These are phyloP conservation scores for Euphorbia peplus DNA, from an alignment of 345 rosid species.

Conservation along the genomic window DNA sequence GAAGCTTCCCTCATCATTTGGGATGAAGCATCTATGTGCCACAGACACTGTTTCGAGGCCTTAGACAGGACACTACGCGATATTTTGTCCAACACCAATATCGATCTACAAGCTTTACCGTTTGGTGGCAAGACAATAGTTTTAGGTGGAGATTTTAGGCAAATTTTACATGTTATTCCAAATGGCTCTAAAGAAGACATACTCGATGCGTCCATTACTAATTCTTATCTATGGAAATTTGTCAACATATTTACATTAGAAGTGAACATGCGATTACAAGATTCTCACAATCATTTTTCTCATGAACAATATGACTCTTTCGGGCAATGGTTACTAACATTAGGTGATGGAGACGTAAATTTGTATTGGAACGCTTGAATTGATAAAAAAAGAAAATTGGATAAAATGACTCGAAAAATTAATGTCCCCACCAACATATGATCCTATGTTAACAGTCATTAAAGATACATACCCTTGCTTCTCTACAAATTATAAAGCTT, in stretches of 20 bases:
- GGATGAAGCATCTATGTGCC: conserved; percentile 18
- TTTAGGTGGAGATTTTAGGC: not conserved
- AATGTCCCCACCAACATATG: no score
- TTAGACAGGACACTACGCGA: not conserved
- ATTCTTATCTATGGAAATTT: not conserved
- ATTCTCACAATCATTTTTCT: not conserved
- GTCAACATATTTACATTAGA: not conserved
- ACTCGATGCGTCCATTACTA: not conserved
- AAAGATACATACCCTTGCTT: no score
- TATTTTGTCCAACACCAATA: not conserved
- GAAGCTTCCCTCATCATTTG: not conserved
- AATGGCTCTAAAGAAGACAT: not conserved
- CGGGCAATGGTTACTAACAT: not conserved
- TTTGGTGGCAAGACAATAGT: not conserved
- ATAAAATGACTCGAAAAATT: not conserved
- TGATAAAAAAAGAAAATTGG: not conserved
- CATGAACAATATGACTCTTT: not conserved
- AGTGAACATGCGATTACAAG: not conserved
- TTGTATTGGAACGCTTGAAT: no score
- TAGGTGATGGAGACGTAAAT: not conserved
- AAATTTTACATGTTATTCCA: not conserved
- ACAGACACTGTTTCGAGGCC: conserved; percentile 4
- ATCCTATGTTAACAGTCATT: no score
- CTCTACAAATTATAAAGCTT: no score
- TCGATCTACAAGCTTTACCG: not conserved